Base-by-base conservation (phyloP, 2,329 filamentous ascomycete genomes). In the Xylaria sp. region DNA sequence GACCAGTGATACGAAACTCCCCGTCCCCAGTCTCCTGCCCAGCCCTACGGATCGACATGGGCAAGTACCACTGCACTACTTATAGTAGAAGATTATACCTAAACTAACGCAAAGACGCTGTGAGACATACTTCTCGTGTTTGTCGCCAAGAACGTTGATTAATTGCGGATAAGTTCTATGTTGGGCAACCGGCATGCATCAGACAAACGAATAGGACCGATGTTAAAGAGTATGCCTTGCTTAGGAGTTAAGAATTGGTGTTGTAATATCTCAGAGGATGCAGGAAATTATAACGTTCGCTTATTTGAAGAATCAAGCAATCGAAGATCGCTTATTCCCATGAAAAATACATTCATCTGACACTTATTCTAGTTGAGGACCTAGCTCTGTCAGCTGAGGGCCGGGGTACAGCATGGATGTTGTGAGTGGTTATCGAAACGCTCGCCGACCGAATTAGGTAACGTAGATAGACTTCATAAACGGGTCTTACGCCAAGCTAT, bases 61-160 rank as follows among this genome's bases (percentile, higher is more conserved):
- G 36, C 11, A 31, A 17, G 3, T 20, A 27, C 20, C 3, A 15
- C 20, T n/a, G n/a, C n/a, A n/a, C n/a, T n/a, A n/a, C n/a, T n/a
- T n/a, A n/a, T n/a, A n/a, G n/a, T 22, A 27, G 36, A 42, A 17
- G 20, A 11, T 39, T 20, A 44, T 36, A 36, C 33, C 33, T 7
- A n/a, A n/a, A 33, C n/a, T n/a, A 38, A 55, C 17, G 22, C 36
- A 44, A 54, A 27, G 10, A 49, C 3, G 22, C 22, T n/a, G 51
- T 65, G 44, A 60, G 63, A 56, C 63, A 60, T 65, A 44, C 56
- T 56, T 55, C 63, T 65, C 63, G 63, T 65, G 63, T 61, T 65
- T 25, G 1, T 42, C 27, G 63, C 57, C 63, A 61, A 61, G 63
- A 39, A 22, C 29, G 33, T 54, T 42, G 47, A 36, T 20, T n/a